Evolutionary conservation across 2,329 filamentous ascomycete genomes (phyloP).

Genomic region (Microascus cirrosus): DNA sequence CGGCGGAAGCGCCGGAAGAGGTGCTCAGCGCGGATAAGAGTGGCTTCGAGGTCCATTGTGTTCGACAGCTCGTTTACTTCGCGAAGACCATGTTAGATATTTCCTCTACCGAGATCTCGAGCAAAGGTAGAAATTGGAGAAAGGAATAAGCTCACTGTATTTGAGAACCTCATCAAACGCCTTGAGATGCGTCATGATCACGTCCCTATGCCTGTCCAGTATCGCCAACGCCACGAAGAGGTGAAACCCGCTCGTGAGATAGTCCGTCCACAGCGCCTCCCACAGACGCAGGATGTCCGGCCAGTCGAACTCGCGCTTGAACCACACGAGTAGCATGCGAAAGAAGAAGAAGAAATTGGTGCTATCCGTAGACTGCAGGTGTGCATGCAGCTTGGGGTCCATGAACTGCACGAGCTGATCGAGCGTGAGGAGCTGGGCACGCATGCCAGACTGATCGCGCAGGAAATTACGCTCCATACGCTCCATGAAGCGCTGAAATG

Average conservation of each 20-base stretch:
- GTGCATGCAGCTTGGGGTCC: constrained; percentile 87
- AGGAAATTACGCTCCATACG: constrained; percentile 97
- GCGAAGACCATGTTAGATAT: neutral
- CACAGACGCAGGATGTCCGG: constrained; percentile 75
- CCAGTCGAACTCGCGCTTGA: constrained; percentile 95
- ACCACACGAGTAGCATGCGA: constrained; percentile 97
- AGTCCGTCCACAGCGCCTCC: constrained; percentile 94
- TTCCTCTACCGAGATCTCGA: too few species aligned
- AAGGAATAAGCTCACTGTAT: constrained; percentile 53
- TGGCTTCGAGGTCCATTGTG: constrained; percentile 82
- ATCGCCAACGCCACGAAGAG: constrained; percentile 91
- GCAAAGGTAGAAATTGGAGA: neutral
- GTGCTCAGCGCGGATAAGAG: constrained; percentile 75
- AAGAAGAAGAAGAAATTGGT: constrained; percentile 99
- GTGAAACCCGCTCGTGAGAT: constrained; percentile 79
- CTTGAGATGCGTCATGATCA: constrained; percentile 89
- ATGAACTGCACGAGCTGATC: constrained; percentile 95
- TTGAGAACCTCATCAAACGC: constrained; percentile 97
- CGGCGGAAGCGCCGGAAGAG: constrained; percentile 83
- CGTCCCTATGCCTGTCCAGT: constrained; percentile 86
- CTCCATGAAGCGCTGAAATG: constrained; percentile 90
- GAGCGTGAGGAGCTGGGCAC: constrained; percentile 76
- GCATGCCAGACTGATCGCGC: constrained; percentile 92
- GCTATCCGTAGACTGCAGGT: constrained; percentile 80
- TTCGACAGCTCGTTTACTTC: constrained; percentile 88